These are phyloP conservation scores for Lobosporangium transversale DNA, from an alignment of 192 early-diverging fungal species.

Conservation along the genomic window DNA sequence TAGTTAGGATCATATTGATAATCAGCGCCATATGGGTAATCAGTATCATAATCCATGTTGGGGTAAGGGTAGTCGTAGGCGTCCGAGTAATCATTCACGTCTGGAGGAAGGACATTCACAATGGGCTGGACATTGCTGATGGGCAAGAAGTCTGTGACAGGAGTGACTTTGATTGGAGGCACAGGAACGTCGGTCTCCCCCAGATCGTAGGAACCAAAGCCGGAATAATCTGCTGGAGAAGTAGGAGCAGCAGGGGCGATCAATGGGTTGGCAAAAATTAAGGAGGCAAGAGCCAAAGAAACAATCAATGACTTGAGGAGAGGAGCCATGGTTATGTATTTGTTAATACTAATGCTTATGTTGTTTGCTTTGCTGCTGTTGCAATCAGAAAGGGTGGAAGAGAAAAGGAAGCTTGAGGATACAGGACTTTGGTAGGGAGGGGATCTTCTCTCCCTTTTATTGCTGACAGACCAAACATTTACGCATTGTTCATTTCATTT, in stretches of 20 bases:
- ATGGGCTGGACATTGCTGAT: slow-evolving; percentile 13
- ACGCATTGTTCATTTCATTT: too few species aligned
- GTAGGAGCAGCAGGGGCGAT: neutral
- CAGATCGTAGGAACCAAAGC: neutral
- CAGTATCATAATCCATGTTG: neutral
- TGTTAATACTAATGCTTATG: too few species aligned
- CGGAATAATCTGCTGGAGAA: neutral
- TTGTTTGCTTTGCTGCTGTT: too few species aligned
- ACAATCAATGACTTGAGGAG: slow-evolving; percentile 2
- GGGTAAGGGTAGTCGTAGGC: neutral
- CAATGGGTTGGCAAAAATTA: neutral
- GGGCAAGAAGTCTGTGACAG: slow-evolving; percentile 24
- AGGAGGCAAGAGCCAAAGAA: neutral
- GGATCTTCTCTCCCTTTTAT: too few species aligned
- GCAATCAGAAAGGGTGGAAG: too few species aligned
- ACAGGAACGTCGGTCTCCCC: slow-evolving; percentile 8
- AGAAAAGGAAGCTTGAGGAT: too few species aligned
- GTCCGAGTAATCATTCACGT: slow-evolving; percentile 7
- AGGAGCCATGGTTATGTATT: neutral
- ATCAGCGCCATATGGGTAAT: slow-evolving; percentile 1
- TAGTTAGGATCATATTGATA: neutral
- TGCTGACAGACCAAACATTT: too few species aligned
- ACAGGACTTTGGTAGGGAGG: too few species aligned
- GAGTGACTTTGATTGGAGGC: slow-evolving; percentile 1
- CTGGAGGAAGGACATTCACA: slow-evolving; percentile 7